phyloP scores from a whole-genome alignment of 148 eudicot species.

The Chenopodium quinoa region DNA sequence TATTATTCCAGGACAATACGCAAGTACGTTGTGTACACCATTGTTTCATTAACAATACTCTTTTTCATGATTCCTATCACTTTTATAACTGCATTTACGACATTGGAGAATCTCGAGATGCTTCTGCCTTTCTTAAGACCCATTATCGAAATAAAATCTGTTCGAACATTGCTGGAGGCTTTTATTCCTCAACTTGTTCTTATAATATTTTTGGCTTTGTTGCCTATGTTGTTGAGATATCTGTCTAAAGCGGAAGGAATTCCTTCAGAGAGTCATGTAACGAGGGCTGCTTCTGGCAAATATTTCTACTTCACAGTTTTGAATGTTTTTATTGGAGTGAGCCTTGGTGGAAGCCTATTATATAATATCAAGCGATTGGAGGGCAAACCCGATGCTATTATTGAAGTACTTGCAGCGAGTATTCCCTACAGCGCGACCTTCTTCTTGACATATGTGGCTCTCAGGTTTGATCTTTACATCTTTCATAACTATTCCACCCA shows the following conservation, averaged over 20 bases:
- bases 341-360: constrained; percentile 47
- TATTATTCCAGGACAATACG: constrained; percentile 55
- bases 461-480: constrained; percentile 49
- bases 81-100: constrained; percentile 70
- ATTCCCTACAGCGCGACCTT: constrained; percentile 76
- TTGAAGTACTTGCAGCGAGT: constrained; percentile 41
- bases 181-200: constrained; percentile 82
- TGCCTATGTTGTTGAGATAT: constrained; percentile 67
- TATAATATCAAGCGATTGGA: constrained; percentile 48
- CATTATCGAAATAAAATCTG: constrained; percentile 27
- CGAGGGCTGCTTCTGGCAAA: constrained; percentile 85
- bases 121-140: constrained; percentile 68
- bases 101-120: constrained; percentile 53
- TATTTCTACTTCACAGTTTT: constrained; percentile 74
- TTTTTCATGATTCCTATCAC: constrained; percentile 83
- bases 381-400: constrained; percentile 34
- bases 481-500: no score
- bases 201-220: constrained; percentile 62
- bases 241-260: constrained; percentile 80
- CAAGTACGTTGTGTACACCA: constrained; percentile 48
- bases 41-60: constrained; percentile 55
- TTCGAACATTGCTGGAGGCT: constrained; percentile 68
- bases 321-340: constrained; percentile 84
- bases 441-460: constrained; percentile 87
- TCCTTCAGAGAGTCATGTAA: constrained; percentile 64